Percentiles rank a stretch among this genome's conserved stretches.
These are phyloP conservation scores for Emergomyces orientalis DNA, from an alignment of 2,329 filamentous ascomycete genomes.

Conservation along the genomic window DNA sequence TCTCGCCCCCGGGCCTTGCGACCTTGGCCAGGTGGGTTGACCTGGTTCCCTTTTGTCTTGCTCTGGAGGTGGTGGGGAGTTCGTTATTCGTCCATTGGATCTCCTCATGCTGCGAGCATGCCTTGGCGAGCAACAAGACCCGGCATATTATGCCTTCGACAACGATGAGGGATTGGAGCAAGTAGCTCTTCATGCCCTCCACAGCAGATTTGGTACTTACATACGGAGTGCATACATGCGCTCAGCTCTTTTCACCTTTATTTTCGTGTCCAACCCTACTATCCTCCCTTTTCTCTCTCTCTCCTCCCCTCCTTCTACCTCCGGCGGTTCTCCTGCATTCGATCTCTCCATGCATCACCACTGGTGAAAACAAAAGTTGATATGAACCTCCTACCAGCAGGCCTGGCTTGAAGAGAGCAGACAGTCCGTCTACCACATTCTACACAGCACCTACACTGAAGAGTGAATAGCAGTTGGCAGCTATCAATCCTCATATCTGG, in stretches of 20 bases:
- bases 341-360: neutral
- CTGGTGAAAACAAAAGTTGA: constrained; percentile 2
- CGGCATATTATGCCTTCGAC: neutral
- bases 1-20: neutral
- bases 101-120: neutral
- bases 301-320: neutral
- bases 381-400: constrained; percentile 11
- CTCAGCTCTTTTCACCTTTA: neutral
- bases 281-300: neutral
- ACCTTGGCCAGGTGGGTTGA: neutral
- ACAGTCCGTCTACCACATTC: neutral
- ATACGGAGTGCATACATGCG: neutral
- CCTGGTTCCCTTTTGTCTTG: neutral
- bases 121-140: constrained; percentile 5
- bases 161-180: neutral
- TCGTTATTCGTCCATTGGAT: neutral
- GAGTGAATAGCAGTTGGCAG: neutral
- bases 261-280: neutral
- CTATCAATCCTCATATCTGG: neutral
- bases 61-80: neutral
- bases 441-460: neutral
- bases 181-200: neutral
- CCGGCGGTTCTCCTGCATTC: neutral
- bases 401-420: constrained; percentile 11
- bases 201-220: neutral